Evolutionary conservation across 2,329 filamentous ascomycete genomes (phyloP).

Genomic region (Hymenoscyphus linearis): DNA sequence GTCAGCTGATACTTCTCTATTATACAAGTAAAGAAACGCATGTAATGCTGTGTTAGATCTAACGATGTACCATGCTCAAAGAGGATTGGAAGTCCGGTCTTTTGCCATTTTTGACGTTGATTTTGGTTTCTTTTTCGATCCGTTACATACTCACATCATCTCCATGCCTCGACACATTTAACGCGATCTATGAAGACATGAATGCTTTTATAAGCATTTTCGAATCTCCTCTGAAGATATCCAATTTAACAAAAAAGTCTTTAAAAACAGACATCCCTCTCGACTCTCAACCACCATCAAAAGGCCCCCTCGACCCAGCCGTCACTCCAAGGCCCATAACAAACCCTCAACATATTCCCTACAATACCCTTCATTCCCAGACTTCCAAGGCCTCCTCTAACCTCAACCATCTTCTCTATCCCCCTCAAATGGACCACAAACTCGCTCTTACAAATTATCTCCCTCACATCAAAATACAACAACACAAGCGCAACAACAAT

Average conservation of each 20-base stretch:
- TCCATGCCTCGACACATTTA: too few species aligned
- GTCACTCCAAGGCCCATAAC: slow-evolving; percentile 3
- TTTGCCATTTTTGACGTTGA: too few species aligned
- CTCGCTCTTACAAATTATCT: not conserved
- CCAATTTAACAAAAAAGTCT: not conserved
- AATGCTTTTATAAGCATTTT: too few species aligned
- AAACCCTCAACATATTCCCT: slow-evolving; percentile 1
- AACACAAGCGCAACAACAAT: slow-evolving; percentile 4
- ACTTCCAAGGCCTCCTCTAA: not conserved
- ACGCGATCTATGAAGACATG: too few species aligned
- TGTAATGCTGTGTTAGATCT: too few species aligned
- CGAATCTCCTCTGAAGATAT: not conserved
- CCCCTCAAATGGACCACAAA: slow-evolving; percentile 4
- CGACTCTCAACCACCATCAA: not conserved
- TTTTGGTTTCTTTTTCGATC: too few species aligned
- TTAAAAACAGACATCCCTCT: not conserved
- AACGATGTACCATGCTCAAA: too few species aligned
- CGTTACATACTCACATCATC: too few species aligned
- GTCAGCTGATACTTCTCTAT: too few species aligned
- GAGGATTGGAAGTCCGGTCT: too few species aligned
- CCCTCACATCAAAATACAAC: slow-evolving; percentile 3
- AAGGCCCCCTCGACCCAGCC: slow-evolving; percentile 1
- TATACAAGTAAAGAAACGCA: too few species aligned
- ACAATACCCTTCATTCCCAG: slow-evolving; percentile 6
- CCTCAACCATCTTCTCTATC: slow-evolving; percentile 4